Conservation (phyloP, 2,329 filamentous ascomycete genomes). For the Sphaerulina vaccinii region DNA sequence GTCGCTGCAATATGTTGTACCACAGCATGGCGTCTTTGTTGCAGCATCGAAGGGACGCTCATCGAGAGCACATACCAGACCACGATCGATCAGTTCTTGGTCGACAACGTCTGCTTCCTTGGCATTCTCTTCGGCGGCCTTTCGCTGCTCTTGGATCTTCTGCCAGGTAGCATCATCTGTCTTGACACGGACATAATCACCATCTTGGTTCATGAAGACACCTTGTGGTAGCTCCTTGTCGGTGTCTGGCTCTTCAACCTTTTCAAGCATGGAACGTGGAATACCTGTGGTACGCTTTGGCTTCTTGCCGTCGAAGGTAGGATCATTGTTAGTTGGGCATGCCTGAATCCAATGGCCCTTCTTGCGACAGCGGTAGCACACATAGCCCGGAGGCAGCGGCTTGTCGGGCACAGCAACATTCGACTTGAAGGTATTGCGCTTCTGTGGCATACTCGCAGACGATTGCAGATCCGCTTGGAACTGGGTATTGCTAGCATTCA, state of each 20-base stretch:
- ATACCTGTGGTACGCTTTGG: constrained; percentile 97
- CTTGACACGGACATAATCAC: constrained; percentile 94
- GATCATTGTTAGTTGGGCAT: constrained; percentile 97
- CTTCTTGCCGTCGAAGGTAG: constrained; percentile 88
- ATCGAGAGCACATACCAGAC: constrained; percentile 92
- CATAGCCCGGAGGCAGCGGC: constrained; percentile 87
- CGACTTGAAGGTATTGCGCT: constrained; percentile 55
- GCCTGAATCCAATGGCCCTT: constrained; percentile 98
- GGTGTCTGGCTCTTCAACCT: constrained; percentile 86
- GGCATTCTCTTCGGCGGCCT: constrained; percentile 72
- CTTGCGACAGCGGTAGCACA: constrained; percentile 93
- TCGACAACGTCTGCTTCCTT: constrained; percentile 75
- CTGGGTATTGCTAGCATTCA: constrained; percentile 82
- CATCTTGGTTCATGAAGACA: constrained; percentile 96
- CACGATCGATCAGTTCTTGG: constrained; percentile 83
- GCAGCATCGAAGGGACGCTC: constrained; percentile 97
- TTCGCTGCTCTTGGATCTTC: constrained; percentile 91
- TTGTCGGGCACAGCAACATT: constrained; percentile 78
- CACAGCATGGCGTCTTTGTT: constrained; percentile 98
- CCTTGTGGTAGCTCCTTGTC: constrained; percentile 72
- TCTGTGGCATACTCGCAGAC: constrained; percentile 69
- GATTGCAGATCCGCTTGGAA: constrained; percentile 93
- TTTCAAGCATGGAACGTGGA: constrained; percentile 90
- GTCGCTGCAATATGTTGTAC: constrained; percentile 98
- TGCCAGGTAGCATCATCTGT: constrained; percentile 96